Conservation (phyloP, 768 basidiomycete genomes). For the Paxillus rubicundulus region DNA sequence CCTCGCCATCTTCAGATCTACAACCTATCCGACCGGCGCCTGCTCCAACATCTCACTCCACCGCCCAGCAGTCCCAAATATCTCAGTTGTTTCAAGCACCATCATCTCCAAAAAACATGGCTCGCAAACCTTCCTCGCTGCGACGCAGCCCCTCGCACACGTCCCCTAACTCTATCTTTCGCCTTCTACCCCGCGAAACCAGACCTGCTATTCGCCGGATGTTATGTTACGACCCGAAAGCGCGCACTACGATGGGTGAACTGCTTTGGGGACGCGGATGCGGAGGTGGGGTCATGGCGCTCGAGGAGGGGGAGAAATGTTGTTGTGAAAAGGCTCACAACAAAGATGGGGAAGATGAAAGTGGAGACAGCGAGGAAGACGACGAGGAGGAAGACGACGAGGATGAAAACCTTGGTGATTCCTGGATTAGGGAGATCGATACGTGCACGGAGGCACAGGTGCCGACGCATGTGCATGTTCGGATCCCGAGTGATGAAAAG, state of each 20-base stretch:
- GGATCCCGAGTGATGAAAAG: slow-evolving; percentile 73
- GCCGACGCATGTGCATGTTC: slow-evolving; percentile 67
- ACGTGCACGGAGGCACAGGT: slow-evolving; percentile 56
- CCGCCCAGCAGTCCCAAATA: neutral
- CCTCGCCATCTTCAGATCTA: slow-evolving; percentile 14
- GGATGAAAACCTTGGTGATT: slow-evolving; percentile 79
- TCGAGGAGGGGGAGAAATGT: slow-evolving; percentile 46
- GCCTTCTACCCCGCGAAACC: slow-evolving; percentile 90
- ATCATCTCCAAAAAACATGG: slow-evolving; percentile 41
- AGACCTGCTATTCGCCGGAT: slow-evolving; percentile 88
- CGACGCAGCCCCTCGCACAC: slow-evolving; percentile 23
- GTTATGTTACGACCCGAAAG: slow-evolving; percentile 86
- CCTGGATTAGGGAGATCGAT: slow-evolving; percentile 78
- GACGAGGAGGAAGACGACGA: slow-evolving; percentile 42
- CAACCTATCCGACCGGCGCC: slow-evolving; percentile 27
- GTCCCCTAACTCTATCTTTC: slow-evolving; percentile 84
- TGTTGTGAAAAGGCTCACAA: slow-evolving; percentile 52
- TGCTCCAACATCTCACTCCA: slow-evolving; percentile 15
- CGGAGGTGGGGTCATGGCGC: slow-evolving; percentile 60
- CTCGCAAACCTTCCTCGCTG: slow-evolving; percentile 36
- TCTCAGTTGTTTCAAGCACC: neutral
- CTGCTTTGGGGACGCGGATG: slow-evolving; percentile 80
- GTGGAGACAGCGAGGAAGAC: slow-evolving; percentile 43
- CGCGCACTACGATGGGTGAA: slow-evolving; percentile 91
- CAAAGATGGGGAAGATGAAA: slow-evolving; percentile 20